These are phyloP conservation scores for Phoma herbarum DNA, from an alignment of 2,329 filamentous ascomycete species.

Conservation along the genomic window DNA sequence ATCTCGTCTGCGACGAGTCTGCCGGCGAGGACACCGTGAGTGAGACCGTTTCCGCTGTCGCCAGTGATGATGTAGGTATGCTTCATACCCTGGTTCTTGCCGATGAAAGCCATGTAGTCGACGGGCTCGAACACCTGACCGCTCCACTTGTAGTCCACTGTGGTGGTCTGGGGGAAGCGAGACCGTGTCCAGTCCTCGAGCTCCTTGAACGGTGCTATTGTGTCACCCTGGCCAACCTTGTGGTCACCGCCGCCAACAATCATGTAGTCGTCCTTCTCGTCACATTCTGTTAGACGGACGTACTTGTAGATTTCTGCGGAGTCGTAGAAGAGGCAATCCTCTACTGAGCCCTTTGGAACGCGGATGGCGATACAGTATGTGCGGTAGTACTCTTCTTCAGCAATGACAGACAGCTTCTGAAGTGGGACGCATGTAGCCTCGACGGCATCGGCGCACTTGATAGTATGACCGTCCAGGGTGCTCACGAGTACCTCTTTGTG, in stretches of 20 bases:
- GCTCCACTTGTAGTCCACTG: conserved; percentile 65
- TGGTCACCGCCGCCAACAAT: conserved; percentile 67
- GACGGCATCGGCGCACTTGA: conserved; percentile 60
- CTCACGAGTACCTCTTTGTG: conserved; percentile 58
- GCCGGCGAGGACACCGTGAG: conserved; percentile 64
- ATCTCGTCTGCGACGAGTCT: conserved; percentile 64
- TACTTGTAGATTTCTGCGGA: conserved; percentile 65
- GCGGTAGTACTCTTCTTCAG: conserved; percentile 62
- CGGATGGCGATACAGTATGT: conserved; percentile 67
- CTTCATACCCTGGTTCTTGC: conserved; percentile 62
- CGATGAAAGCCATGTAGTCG: conserved; percentile 65
- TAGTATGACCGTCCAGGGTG: conserved; percentile 58
- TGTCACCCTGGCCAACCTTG: conserved; percentile 64
- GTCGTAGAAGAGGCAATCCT: conserved; percentile 66
- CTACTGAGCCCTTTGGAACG: conserved; percentile 61
- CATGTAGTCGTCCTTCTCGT: conserved; percentile 64
- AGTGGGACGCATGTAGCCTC: conserved; percentile 65
- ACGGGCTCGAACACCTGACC: conserved; percentile 66
- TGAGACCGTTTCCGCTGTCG: conserved; percentile 66
- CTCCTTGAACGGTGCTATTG: conserved; percentile 58
- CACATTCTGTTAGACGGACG: conserved; percentile 62
- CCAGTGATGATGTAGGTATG: conserved; percentile 65
- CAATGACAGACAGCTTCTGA: conserved; percentile 63
- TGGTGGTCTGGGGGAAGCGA: conserved; percentile 60
- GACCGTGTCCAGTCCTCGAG: conserved; percentile 63